These are phyloP conservation scores for Aspergillus panamensis DNA, from an alignment of 495 filamentous ascomycete species.

Conservation along the genomic window DNA sequence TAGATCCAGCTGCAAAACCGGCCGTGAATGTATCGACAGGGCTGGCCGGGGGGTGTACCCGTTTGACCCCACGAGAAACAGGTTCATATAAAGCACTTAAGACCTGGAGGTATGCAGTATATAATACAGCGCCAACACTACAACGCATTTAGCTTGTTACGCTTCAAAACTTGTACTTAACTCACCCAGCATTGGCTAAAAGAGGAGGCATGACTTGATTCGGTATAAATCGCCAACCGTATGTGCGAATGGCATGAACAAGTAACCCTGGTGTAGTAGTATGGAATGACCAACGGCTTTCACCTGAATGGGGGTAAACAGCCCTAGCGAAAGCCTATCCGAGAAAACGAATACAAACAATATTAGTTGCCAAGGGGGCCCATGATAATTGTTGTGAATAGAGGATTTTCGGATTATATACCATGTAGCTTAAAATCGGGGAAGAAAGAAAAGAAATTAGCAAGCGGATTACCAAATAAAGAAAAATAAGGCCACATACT, in stretches of 20 bases:
- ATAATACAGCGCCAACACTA: constrained; percentile 78
- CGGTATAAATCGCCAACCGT: constrained; percentile 85
- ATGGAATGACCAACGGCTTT: constrained; percentile 62
- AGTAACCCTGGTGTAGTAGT: constrained; percentile 77
- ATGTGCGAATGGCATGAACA: constrained; percentile 68
- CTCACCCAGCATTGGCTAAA: constrained; percentile 71
- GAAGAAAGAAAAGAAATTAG: constrained; percentile 22
- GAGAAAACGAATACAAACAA: constrained; percentile 5
- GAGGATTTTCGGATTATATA: neutral
- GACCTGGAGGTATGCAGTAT: constrained; percentile 82
- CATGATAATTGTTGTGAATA: neutral
- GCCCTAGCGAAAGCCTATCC: constrained; percentile 61
- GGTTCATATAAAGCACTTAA: constrained; percentile 71
- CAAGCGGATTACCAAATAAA: neutral
- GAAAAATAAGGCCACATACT: constrained; percentile 52
- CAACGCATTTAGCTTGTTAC: neutral
- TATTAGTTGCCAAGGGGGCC: constrained; percentile 25
- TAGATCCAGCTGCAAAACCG: constrained; percentile 69
- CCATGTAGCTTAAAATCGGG: constrained; percentile 2
- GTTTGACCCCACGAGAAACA: constrained; percentile 61
- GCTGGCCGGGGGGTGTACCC: constrained; percentile 71
- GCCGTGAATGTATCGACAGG: constrained; percentile 65
- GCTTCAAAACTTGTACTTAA: neutral
- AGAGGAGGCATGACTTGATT: constrained; percentile 85
- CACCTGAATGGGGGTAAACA: constrained; percentile 58